Evolutionary conservation across 345 rosid genomes (phyloP).

Genomic region (Mangifera indica): DNA sequence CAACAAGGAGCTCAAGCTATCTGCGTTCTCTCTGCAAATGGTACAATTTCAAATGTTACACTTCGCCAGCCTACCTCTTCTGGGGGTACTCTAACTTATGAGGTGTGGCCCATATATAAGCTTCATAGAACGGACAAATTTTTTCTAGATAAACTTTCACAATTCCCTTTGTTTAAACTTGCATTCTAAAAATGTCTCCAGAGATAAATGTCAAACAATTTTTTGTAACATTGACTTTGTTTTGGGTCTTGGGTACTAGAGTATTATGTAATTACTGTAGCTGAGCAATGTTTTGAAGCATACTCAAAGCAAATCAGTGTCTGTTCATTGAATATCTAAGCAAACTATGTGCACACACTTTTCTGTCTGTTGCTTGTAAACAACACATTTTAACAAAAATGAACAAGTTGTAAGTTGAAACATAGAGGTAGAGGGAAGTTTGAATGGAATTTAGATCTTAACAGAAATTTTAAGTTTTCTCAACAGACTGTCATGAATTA

Average conservation of each 20-base stretch:
- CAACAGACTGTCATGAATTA: no score
- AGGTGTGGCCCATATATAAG: slow-evolving; percentile 47
- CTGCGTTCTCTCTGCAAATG: slow-evolving; percentile 84
- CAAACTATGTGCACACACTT: neutral
- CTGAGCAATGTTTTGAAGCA: neutral
- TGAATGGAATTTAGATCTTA: neutral
- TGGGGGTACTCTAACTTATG: slow-evolving; percentile 91
- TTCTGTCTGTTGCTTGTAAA: neutral
- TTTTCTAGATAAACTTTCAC: neutral
- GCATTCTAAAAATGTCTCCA: neutral
- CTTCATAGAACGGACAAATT: neutral
- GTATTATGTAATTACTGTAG: neutral
- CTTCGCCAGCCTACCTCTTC: slow-evolving; percentile 77
- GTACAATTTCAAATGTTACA: slow-evolving; percentile 84
- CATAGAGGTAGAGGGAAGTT: neutral
- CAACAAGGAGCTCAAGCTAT: slow-evolving; percentile 84
- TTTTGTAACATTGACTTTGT: neutral
- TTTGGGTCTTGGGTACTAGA: neutral
- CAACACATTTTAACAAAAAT: neutral
- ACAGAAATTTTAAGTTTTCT: neutral
- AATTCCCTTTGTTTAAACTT: neutral
- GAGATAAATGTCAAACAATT: neutral
- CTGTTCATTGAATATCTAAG: neutral
- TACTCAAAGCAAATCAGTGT: neutral
- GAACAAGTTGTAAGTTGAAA: neutral